Conservation (phyloP, 176 grass and related monocot species). For the Chrysopogon serrulatus region DNA sequence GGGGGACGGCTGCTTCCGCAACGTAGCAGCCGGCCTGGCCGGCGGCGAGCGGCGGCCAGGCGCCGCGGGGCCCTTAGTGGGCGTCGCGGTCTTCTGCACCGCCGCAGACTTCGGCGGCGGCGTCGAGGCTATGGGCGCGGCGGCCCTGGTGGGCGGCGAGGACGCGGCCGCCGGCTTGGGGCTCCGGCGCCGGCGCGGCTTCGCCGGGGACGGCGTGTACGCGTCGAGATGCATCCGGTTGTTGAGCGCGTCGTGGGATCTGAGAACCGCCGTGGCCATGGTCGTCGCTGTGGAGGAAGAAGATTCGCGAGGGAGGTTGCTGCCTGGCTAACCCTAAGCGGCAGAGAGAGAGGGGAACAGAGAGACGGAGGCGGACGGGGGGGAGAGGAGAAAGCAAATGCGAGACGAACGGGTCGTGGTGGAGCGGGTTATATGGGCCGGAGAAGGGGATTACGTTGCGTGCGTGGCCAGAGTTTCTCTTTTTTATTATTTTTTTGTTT, state of each 20-base stretch:
- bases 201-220: conserved; percentile 26
- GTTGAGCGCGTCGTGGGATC: conserved; percentile 37
- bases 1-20: conserved; percentile 7
- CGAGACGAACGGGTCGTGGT: background rate
- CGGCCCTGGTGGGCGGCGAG: background rate
- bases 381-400: background rate
- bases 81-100: background rate
- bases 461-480: background rate
- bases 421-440: conserved; percentile 24
- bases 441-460: background rate
- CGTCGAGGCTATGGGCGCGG: background rate
- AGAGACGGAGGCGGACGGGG: background rate
- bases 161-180: background rate
- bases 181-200: conserved; percentile 8
- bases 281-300: background rate
- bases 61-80: background rate
- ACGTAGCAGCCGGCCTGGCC: background rate
- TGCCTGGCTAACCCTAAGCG: conserved; percentile 13
- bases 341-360: background rate
- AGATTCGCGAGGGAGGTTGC: background rate
- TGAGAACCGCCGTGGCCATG: conserved; percentile 53
- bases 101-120: background rate
- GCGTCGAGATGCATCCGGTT: conserved; percentile 39
- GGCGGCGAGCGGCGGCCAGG: background rate
- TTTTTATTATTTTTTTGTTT: background rate